Percentiles rank a stretch among this genome's conserved stretches.
phyloP scores from a whole-genome alignment of 1,284 basidiomycete species.

The Ceratobasidium sp. region DNA sequence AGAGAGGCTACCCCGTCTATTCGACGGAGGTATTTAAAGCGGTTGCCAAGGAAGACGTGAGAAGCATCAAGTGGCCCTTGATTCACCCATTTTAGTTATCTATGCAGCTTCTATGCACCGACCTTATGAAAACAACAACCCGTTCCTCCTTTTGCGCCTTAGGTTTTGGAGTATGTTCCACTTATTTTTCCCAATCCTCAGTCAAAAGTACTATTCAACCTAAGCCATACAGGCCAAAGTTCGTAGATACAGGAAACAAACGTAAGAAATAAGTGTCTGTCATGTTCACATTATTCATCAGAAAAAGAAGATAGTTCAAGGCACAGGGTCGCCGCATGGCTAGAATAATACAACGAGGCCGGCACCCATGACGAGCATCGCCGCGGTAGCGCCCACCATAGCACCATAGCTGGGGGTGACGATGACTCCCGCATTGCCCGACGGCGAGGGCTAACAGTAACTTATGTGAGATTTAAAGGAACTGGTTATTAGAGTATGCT shows the following conservation, averaged over 20 bases:
- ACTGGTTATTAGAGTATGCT: neutral
- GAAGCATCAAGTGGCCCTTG: too few relatives aligned
- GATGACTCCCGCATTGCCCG: slow-evolving; percentile 19
- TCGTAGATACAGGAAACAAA: neutral
- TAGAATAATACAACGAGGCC: slow-evolving; percentile 40
- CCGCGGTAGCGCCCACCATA: slow-evolving; percentile 23
- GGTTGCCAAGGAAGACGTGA: too few relatives aligned
- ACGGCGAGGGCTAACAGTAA: slow-evolving; percentile 16
- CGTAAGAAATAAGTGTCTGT: slow-evolving; percentile 10
- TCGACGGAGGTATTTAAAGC: too few relatives aligned
- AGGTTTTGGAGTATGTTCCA: too few relatives aligned
- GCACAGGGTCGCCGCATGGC: neutral
- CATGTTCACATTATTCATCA: neutral
- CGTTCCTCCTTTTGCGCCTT: too few relatives aligned
- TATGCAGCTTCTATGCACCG: too few relatives aligned
- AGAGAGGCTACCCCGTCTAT: too few relatives aligned
- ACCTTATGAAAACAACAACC: too few relatives aligned
- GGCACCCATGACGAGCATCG: slow-evolving; percentile 29
- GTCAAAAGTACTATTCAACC: slow-evolving; percentile 1
- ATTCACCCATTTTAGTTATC: too few relatives aligned
- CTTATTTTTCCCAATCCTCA: neutral
- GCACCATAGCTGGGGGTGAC: slow-evolving; percentile 26
- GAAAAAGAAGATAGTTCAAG: neutral
- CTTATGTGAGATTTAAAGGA: neutral
- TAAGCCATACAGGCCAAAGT: neutral